These are phyloP conservation scores for Candida corydali DNA, from an alignment of 805 yeast genomes.

Conservation along the genomic window DNA sequence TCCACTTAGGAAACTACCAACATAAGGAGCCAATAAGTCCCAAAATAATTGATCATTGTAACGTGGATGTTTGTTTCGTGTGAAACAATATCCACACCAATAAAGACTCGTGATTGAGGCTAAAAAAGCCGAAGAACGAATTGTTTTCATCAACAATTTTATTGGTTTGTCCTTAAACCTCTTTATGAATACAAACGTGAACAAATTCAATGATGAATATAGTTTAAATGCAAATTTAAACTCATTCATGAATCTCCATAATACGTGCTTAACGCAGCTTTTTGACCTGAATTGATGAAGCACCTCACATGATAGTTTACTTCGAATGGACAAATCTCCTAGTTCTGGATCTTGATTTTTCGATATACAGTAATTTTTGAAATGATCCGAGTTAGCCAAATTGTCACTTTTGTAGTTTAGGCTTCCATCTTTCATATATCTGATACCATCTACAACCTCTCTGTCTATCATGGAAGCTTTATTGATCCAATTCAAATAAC, in stretches of 20 bases:
- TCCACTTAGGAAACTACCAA: slow-evolving; percentile 34
- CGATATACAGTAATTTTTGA: slow-evolving; percentile 22
- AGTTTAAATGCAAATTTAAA: slow-evolving; percentile 30
- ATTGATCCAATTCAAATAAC: slow-evolving; percentile 41
- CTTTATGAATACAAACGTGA: slow-evolving; percentile 13
- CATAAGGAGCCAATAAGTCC: slow-evolving; percentile 28
- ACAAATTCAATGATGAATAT: slow-evolving; percentile 33
- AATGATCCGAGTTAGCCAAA: slow-evolving; percentile 16
- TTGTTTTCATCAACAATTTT: slow-evolving; percentile 12
- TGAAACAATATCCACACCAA: slow-evolving; percentile 40
- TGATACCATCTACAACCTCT: slow-evolving; percentile 27
- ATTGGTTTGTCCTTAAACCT: slow-evolving; percentile 4
- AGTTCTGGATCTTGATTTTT: slow-evolving; percentile 24
- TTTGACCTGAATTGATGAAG: slow-evolving; percentile 29
- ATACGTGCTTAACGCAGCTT: slow-evolving; percentile 36
- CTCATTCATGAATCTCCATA: slow-evolving; percentile 32
- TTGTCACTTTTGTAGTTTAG: slow-evolving; percentile 17
- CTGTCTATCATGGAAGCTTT: slow-evolving; percentile 40
- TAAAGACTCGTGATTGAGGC: slow-evolving; percentile 30
- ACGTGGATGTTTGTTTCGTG: slow-evolving; percentile 28
- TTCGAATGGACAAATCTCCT: slow-evolving; percentile 19
- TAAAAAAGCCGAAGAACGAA: slow-evolving; percentile 35
- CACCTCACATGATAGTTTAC: slow-evolving; percentile 28
- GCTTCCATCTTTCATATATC: slow-evolving; percentile 20
- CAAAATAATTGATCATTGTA: slow-evolving; percentile 19